phyloP scores from a whole-genome alignment of 169 alveolate genomes.

The Babesia bigemina region DNA sequence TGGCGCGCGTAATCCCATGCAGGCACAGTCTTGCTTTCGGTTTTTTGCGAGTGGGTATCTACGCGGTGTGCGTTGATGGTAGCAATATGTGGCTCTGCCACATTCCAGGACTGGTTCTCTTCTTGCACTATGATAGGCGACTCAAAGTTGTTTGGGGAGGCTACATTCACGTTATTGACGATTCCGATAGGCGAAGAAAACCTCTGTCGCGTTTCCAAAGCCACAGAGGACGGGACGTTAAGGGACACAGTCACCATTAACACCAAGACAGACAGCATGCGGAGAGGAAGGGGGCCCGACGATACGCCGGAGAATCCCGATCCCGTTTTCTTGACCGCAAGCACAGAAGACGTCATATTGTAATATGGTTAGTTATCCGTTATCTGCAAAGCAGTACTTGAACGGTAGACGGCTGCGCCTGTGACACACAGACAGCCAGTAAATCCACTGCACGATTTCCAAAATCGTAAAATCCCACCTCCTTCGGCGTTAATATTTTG shows the following conservation, averaged over 20 bases:
- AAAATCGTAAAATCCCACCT: conserved; percentile 1
- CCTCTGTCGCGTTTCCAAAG: not conserved
- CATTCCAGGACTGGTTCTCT: not conserved
- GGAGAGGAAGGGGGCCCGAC: not conserved
- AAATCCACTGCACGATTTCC: not conserved
- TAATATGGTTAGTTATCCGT: not conserved
- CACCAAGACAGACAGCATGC: conserved; percentile 19
- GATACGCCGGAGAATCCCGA: not conserved
- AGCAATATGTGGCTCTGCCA: not conserved
- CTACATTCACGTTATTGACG: not conserved
- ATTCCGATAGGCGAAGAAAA: not conserved
- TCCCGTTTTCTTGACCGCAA: not conserved
- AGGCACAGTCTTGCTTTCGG: conserved; percentile 12
- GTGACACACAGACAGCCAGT: not conserved
- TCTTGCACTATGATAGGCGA: conserved; percentile 3
- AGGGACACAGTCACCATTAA: conserved; percentile 4
- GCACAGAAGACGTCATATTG: not conserved
- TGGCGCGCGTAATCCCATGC: conserved; percentile 74
- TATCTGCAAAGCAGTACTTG: not conserved
- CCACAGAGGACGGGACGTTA: not conserved
- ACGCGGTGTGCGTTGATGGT: conserved; percentile 8
- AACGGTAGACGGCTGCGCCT: not conserved
- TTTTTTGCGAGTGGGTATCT: not conserved
- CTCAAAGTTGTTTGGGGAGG: not conserved
- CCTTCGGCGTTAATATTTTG: too few relatives aligned